Base-by-base conservation (phyloP, 2,329 filamentous ascomycete species). In the Fusarium pseudocircinatum region DNA sequence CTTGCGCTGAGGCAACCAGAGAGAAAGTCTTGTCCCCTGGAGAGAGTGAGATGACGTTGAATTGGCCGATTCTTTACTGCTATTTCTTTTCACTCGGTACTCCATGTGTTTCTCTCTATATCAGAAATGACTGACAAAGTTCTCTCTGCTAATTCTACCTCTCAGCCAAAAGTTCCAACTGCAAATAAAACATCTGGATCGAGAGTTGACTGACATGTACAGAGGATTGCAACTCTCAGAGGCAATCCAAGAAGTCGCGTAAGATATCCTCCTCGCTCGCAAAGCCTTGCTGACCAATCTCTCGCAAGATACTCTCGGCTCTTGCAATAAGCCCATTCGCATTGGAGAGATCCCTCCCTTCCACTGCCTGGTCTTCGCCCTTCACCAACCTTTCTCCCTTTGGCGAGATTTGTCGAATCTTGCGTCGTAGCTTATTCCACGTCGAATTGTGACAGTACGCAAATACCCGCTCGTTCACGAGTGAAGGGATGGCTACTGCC, bases 1-100 rank as follows among this genome's bases (percentile, higher is more conserved):
- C 46, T n/a, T 9, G 7, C 15, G 22, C 20, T 13, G 10, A 49
- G 22, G 46, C 22, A 49, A 30, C 20, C 6, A 47, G 20, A 47
- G n/a, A 16, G 42, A 12, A 16, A 16, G 4, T 0, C 7, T 18
- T 7, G 22, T 49, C 15, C 0, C 46, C n/a, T 7, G 3, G 30
- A 11, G 22, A 28, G 11, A 18, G 15, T 9, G 4, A 49, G 15
- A 49, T 49, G 46, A 18, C 22, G 22, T 6, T n/a, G 46, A 16
- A 18, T 18, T 0, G 4, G 30, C 15, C 11, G 11, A 34, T 34
- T 14, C 20, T 8, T 4, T 3, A 4, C 42, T 26, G 15, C 10
- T 3, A 4, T 28, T n/a, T n/a, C 1, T 18, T 3, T 18, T 13
- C 18, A 28, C 12, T 26, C 15, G 2, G 14, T 36, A 36, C 2